phyloP scores from a whole-genome alignment of 345 rosid genomes.

The Dimocarpus longan region DNA sequence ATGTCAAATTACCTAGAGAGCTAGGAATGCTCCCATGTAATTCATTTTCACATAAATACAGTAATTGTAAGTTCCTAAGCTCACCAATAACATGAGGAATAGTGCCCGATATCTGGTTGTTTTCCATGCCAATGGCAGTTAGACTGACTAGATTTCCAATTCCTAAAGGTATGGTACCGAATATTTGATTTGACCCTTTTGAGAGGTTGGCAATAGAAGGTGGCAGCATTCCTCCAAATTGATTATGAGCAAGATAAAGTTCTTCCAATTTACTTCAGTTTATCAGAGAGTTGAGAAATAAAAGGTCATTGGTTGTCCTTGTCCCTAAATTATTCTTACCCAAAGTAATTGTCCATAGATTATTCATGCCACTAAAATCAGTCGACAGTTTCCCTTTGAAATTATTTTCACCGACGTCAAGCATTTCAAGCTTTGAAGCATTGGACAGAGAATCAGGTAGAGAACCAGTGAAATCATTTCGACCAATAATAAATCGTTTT shows the following conservation, averaged over 20 bases:
- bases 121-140: not conserved
- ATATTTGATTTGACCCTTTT: not conserved
- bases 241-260: not conserved
- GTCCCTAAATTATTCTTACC: not conserved
- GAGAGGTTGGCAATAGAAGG: conserved; percentile 14
- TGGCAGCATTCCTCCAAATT: conserved; percentile 28
- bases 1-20: conserved; percentile 19
- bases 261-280: conserved; percentile 1
- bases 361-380: not conserved
- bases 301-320: not conserved
- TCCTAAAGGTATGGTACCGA: not conserved
- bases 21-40: conserved; percentile 12
- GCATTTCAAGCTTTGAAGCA: not conserved
- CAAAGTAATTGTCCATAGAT: not conserved
- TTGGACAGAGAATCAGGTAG: conserved; percentile 31
- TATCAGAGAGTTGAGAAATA: conserved; percentile 11
- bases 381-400: not conserved
- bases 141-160: conserved; percentile 31
- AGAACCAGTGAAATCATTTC: conserved; percentile 9
- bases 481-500: not conserved
- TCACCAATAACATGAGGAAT: conserved; percentile 10
- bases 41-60: not conserved
- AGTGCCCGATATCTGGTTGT: conserved; percentile 10
- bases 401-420: not conserved
- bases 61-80: not conserved